A percentile compares a stretch with the other conserved stretches of the same genome.
Conservation (phyloP, 1,284 basidiomycete species). For the Sporisorium scitamineum region DNA sequence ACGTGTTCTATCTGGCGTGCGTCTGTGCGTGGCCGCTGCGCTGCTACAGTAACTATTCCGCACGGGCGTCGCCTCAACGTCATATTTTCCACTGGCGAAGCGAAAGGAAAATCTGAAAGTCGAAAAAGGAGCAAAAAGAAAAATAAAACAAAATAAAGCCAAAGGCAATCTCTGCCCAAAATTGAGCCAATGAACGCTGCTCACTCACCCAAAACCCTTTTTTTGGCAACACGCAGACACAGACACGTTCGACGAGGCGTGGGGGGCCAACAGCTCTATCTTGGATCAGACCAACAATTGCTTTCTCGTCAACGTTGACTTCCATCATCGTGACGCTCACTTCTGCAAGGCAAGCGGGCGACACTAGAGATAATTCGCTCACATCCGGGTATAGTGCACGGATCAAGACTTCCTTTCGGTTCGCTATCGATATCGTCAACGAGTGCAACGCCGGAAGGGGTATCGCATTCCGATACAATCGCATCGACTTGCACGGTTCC, state of each 20-base stretch:
- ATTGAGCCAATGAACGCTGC: conserved; percentile 25
- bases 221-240: background rate
- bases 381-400: background rate
- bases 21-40: conserved; percentile 5
- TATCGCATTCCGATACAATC: background rate
- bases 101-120: conserved; percentile 1
- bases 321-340: background rate
- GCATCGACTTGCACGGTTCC: background rate
- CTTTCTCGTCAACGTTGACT: no score
- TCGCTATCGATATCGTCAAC: background rate
- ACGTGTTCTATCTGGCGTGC: background rate
- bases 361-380: background rate
- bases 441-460: background rate
- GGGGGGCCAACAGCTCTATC: background rate
- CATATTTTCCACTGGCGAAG: background rate
- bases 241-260: background rate
- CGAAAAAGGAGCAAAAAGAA: background rate
- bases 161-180: background rate
- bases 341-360: background rate
- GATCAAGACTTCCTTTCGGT: background rate
- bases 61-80: conserved; percentile 10
- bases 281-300: background rate
- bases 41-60: background rate
- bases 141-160: background rate
- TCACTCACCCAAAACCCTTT: conserved; percentile 19